Percentiles rank a stretch among this genome's conserved stretches.
phyloP scores from a whole-genome alignment of 2,329 filamentous ascomycete genomes.

The Cercospora sesami region DNA sequence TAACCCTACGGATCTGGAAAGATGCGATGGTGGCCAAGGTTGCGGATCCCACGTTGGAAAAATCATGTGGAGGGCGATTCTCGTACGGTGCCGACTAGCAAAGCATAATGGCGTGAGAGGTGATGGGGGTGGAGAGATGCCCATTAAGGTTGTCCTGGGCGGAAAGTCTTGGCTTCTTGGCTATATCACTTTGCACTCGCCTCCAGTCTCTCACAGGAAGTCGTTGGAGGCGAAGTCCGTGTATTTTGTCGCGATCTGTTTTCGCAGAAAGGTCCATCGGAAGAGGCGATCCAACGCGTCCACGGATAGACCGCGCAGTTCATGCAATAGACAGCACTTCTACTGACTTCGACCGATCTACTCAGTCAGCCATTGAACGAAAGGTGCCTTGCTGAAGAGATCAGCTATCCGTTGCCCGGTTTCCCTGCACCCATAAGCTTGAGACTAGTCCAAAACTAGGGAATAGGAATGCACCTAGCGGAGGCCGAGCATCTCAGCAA shows the following conservation, averaged over 20 bases:
- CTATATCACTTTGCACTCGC: slow-evolving; percentile 5
- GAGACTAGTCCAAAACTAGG: slow-evolving; percentile 10
- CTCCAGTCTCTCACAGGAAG: not conserved
- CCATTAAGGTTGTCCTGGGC: slow-evolving; percentile 13
- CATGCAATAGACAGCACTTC: not conserved
- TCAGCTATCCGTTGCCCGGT: not conserved
- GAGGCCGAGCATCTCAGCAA: slow-evolving; percentile 17
- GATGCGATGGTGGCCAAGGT: slow-evolving; percentile 14
- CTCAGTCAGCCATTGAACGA: not conserved
- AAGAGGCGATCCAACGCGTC: not conserved
- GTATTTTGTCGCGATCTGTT: no score
- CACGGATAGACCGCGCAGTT: not conserved
- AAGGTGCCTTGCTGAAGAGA: not conserved
- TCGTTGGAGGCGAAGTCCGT: not conserved
- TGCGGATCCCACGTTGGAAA: not conserved
- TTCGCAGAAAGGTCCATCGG: no score
- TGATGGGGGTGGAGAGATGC: not conserved
- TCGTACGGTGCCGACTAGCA: not conserved
- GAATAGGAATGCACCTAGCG: slow-evolving; percentile 16
- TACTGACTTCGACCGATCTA: no score
- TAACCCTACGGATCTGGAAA: slow-evolving; percentile 14
- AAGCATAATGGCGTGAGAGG: slow-evolving; percentile 4
- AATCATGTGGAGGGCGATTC: not conserved
- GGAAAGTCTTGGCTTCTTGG: slow-evolving; percentile 16
- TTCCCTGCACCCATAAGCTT: not conserved